Percentiles rank a stretch among this genome's conserved stretches.
Evolutionary conservation across 495 filamentous ascomycete species (phyloP).

Genomic region (Penicillium bovifimosum): DNA sequence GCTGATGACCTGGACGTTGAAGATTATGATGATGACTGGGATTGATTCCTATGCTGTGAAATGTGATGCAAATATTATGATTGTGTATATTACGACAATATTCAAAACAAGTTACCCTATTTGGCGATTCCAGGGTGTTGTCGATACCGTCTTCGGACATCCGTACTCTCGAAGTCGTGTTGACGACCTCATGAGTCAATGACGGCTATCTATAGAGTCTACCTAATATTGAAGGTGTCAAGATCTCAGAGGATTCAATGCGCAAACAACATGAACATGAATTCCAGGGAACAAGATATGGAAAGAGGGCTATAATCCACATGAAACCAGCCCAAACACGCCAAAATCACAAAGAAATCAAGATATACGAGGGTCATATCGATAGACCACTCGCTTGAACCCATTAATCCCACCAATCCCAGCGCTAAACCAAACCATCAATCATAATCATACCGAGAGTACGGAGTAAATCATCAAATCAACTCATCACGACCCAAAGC

Average conservation of each 20-base stretch:
- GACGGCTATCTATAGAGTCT: not conserved
- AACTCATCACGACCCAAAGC: constrained; percentile 69
- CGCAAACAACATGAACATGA: not conserved
- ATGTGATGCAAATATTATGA: constrained; percentile 12
- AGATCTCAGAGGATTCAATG: too few relatives aligned
- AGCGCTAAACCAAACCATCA: constrained; percentile 13
- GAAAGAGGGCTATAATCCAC: not conserved
- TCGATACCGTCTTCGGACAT: too few relatives aligned
- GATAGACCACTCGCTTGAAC: not conserved
- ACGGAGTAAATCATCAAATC: constrained; percentile 38
- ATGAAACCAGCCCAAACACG: not conserved
- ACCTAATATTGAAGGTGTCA: too few relatives aligned
- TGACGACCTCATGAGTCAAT: not conserved
- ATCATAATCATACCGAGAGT: constrained; percentile 3
- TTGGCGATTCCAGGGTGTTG: too few relatives aligned
- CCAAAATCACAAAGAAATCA: too few relatives aligned
- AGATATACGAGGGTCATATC: not conserved
- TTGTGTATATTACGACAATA: constrained; percentile 22
- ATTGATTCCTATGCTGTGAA: constrained; percentile 40
- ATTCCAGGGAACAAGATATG: not conserved
- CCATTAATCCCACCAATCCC: not conserved
- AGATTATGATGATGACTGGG: constrained; percentile 76
- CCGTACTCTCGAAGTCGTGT: too few relatives aligned
- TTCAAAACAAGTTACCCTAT: not conserved
- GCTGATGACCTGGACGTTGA: constrained; percentile 41